phyloP scores from a whole-genome alignment of 2,329 filamentous ascomycete species.

The Bipolaris gigantea region DNA sequence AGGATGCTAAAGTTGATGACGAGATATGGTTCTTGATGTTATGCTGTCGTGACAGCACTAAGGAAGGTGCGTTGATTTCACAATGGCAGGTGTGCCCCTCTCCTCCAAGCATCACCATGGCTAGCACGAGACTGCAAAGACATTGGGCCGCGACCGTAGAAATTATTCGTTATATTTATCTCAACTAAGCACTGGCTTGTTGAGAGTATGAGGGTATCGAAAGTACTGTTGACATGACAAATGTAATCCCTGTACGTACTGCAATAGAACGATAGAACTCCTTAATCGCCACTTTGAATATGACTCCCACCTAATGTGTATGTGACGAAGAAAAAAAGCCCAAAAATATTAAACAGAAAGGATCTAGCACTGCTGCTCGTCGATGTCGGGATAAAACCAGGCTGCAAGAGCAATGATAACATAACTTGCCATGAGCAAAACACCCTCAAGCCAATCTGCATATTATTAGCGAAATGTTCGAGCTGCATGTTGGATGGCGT shows the following conservation, averaged over 20 bases:
- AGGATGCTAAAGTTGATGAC: no score
- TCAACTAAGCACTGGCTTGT: neutral
- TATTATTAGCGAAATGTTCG: slow-evolving; percentile 19
- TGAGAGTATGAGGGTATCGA: slow-evolving; percentile 14
- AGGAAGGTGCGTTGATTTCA: no score
- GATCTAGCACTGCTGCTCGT: slow-evolving; percentile 22
- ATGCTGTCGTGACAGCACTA: no score
- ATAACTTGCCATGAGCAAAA: slow-evolving; percentile 62
- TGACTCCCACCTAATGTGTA: neutral
- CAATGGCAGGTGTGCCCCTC: neutral
- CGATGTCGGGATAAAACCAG: slow-evolving; percentile 52
- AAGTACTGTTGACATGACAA: neutral
- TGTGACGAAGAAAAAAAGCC: neutral
- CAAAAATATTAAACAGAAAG: neutral
- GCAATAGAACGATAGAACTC: neutral
- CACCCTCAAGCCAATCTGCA: slow-evolving; percentile 61
- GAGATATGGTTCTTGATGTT: no score
- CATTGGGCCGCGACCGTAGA: neutral
- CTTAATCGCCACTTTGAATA: neutral
- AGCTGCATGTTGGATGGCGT: no score
- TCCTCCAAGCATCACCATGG: neutral
- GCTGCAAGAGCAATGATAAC: slow-evolving; percentile 64
- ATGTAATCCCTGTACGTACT: neutral
- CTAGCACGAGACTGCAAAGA: neutral
- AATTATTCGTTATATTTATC: neutral